Conservation (phyloP, 768 basidiomycete genomes). For the Suillus lakei region DNA sequence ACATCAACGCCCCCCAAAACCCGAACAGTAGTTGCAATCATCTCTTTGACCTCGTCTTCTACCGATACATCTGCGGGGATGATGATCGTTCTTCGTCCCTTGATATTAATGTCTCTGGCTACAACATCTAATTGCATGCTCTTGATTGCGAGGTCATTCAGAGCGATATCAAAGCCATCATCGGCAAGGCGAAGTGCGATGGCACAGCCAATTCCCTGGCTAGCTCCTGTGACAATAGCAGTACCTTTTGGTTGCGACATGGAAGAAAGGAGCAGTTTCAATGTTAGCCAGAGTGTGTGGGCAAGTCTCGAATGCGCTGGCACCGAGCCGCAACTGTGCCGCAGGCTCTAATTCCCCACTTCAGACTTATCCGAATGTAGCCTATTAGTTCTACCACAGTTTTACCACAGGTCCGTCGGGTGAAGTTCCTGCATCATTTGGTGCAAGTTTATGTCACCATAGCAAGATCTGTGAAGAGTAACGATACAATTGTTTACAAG, state of each 20-base stretch:
- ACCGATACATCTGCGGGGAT: conserved; percentile 17
- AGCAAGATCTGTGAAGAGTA: not conserved
- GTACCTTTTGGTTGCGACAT: conserved; percentile 22
- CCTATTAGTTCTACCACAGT: not conserved
- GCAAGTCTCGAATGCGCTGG: not conserved
- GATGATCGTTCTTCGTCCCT: conserved; percentile 10
- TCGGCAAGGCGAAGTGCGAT: conserved; percentile 51
- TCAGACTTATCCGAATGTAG: not conserved
- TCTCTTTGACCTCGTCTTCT: conserved; percentile 21
- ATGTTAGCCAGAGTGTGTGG: not conserved
- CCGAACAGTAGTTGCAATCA: conserved; percentile 14
- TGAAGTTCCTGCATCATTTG: not conserved
- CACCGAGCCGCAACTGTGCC: not conserved
- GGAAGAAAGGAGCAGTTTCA: not conserved
- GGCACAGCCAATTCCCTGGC: conserved; percentile 53
- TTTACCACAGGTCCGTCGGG: not conserved
- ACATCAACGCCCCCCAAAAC: conserved; percentile 19
- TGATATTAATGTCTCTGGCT: conserved; percentile 13
- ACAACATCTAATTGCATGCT: conserved; percentile 14
- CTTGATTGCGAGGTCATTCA: conserved; percentile 44
- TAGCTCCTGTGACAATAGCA: conserved; percentile 50
- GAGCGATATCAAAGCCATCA: conserved; percentile 51
- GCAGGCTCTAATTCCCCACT: not conserved
- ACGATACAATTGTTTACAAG: not conserved
- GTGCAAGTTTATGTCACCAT: too few species aligned